phyloP scores from a whole-genome alignment of 495 filamentous ascomycete genomes.

The Paragyromitra xinjiangensis region DNA sequence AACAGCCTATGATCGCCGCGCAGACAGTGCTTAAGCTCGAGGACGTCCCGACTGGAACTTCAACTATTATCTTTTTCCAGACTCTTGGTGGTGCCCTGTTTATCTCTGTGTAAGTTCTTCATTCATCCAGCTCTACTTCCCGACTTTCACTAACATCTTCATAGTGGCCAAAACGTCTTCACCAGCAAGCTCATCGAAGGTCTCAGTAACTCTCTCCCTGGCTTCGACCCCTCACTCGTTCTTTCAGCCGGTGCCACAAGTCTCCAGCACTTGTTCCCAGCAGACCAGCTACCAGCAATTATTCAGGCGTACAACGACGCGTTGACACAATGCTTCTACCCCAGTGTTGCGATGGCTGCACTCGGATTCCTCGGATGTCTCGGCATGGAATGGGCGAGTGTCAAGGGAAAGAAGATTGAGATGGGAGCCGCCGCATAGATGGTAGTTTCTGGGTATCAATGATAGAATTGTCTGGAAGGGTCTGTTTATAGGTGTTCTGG shows the following conservation, averaged over 20 bases:
- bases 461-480: slow-evolving; percentile 26
- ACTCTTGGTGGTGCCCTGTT: slow-evolving; percentile 77
- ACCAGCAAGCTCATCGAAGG: slow-evolving; percentile 72
- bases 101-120: slow-evolving; percentile 65
- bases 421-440: slow-evolving; percentile 47
- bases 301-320: slow-evolving; percentile 75
- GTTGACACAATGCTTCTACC: slow-evolving; percentile 73
- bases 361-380: slow-evolving; percentile 69
- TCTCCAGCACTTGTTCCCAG: slow-evolving; percentile 64
- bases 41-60: slow-evolving; percentile 74
- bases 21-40: slow-evolving; percentile 70
- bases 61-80: slow-evolving; percentile 74
- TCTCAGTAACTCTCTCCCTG: slow-evolving; percentile 64
- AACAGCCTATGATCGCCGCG: slow-evolving; percentile 73
- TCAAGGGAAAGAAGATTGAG: slow-evolving; percentile 85
- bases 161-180: slow-evolving; percentile 75
- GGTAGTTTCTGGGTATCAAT: not conserved
- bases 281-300: slow-evolving; percentile 65
- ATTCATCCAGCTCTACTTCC: not conserved
- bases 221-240: slow-evolving; percentile 63
- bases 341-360: slow-evolving; percentile 70
- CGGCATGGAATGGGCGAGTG: slow-evolving; percentile 78
- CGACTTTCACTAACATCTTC: slow-evolving; percentile 4
- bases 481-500: slow-evolving; percentile 24
- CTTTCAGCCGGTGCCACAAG: slow-evolving; percentile 73